Conservation (phyloP, 2,329 filamentous ascomycete species). For the Diplocarpon rosae region DNA sequence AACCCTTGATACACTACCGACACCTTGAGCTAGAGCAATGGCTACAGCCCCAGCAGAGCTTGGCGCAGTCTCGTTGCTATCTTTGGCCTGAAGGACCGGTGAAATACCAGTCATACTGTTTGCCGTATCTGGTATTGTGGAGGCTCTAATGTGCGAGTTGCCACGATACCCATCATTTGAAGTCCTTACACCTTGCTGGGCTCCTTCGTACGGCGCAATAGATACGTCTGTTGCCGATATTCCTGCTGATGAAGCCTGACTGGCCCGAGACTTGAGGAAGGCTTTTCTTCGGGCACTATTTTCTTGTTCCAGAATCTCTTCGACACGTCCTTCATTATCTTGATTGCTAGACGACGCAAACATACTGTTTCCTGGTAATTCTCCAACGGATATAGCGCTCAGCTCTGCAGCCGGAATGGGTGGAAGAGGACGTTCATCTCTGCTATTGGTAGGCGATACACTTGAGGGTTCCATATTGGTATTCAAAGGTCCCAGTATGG, state of each 20-base stretch:
- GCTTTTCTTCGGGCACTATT: background rate
- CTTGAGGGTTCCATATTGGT: background rate
- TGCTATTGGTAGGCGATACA: background rate
- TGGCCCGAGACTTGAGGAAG: background rate
- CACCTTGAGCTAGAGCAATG: background rate
- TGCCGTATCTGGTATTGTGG: no score
- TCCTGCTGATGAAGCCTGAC: background rate
- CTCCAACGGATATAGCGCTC: background rate
- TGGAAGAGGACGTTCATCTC: slow-evolving; percentile 5
- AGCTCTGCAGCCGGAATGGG: slow-evolving; percentile 1
- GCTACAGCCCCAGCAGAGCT: no score
- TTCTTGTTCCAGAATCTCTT: background rate
- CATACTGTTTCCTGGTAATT: background rate
- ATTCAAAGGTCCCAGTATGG: background rate
- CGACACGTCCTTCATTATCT: background rate
- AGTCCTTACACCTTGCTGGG: no score
- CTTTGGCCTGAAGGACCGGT: no score
- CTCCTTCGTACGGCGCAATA: no score
- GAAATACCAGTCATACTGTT: no score
- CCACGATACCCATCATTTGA: no score
- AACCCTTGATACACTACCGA: background rate
- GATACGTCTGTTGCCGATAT: no score
- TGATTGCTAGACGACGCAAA: background rate
- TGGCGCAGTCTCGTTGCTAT: no score
- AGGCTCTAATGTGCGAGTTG: no score